These are phyloP conservation scores for Plantago ovata DNA, from an alignment of 257 asterid species.

Conservation along the genomic window DNA sequence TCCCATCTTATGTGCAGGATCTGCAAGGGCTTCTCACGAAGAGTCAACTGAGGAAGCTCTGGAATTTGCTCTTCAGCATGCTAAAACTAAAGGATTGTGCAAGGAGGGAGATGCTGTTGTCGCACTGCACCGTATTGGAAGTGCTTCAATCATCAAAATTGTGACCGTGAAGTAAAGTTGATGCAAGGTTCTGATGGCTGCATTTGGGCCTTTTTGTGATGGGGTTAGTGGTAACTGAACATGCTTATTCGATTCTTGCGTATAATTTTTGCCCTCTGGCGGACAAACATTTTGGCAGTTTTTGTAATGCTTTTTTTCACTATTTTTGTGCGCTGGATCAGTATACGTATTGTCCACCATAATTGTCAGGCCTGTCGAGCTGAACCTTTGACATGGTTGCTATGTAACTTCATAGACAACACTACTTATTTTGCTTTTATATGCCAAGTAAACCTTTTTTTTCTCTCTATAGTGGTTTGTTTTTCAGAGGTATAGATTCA, in stretches of 20 bases:
- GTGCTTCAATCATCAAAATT: slow-evolving; percentile 82
- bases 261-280: slow-evolving; percentile 19
- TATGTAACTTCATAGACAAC: slow-evolving; percentile 13
- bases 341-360: slow-evolving; percentile 22
- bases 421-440: neutral
- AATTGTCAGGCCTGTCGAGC: slow-evolving; percentile 29
- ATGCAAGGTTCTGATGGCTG: no score
- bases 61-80: slow-evolving; percentile 76
- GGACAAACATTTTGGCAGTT: slow-evolving; percentile 14
- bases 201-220: slow-evolving; percentile 1
- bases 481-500: no score
- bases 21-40: slow-evolving; percentile 80
- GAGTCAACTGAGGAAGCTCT: slow-evolving; percentile 87
- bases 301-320: slow-evolving; percentile 17
- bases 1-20: slow-evolving; percentile 75
- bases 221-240: slow-evolving; percentile 16
- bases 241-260: slow-evolving; percentile 9
- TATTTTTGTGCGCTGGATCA: slow-evolving; percentile 17
- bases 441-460: no score
- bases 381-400: slow-evolving; percentile 21
- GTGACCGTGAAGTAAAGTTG: slow-evolving; percentile 61
- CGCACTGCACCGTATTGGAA: slow-evolving; percentile 80
- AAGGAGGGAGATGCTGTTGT: slow-evolving; percentile 72
- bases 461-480: no score
- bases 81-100: slow-evolving; percentile 71